A percentile compares a stretch with the other conserved stretches of the same genome.
Conservation (phyloP, 345 rosid genomes). For the Noccaea caerulescens region DNA sequence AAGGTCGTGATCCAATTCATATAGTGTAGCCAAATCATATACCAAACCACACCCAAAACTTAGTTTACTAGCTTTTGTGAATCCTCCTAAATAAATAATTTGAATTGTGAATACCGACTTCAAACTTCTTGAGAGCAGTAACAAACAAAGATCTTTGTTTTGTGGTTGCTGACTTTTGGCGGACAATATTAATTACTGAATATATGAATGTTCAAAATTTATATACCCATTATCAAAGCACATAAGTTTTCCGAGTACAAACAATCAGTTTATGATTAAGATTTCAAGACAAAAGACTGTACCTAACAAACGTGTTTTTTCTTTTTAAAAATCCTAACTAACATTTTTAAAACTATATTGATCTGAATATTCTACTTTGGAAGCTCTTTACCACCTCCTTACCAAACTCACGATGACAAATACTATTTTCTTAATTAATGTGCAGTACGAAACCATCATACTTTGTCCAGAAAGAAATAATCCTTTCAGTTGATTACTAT, state of each 20-base stretch:
- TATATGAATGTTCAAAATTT: too few species aligned
- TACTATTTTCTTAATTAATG: slow-evolving; percentile 19
- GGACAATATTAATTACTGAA: too few species aligned
- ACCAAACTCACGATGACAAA: slow-evolving; percentile 25
- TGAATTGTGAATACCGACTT: too few species aligned
- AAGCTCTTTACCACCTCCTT: slow-evolving; percentile 22
- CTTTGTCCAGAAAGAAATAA: not conserved
- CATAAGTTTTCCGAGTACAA: not conserved
- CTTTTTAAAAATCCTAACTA: slow-evolving; percentile 1
- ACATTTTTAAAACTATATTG: not conserved
- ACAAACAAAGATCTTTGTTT: too few species aligned
- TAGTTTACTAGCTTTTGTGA: too few species aligned
- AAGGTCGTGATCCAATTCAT: too few species aligned
- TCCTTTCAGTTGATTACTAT: not conserved
- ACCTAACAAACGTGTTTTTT: slow-evolving; percentile 10
- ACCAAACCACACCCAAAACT: too few species aligned
- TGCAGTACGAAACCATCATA: slow-evolving; percentile 29
- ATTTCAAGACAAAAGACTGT: not conserved
- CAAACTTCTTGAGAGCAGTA: too few species aligned
- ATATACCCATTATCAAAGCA: not conserved
- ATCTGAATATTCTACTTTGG: slow-evolving; percentile 16
- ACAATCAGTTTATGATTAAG: not conserved
- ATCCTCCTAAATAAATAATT: too few species aligned
- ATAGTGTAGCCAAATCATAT: too few species aligned
- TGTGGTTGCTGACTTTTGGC: too few species aligned